A percentile compares a stretch with the other conserved stretches of the same genome.
phyloP scores from a whole-genome alignment of 192 early-diverging fungal species.

The Lobosporangium transversale region DNA sequence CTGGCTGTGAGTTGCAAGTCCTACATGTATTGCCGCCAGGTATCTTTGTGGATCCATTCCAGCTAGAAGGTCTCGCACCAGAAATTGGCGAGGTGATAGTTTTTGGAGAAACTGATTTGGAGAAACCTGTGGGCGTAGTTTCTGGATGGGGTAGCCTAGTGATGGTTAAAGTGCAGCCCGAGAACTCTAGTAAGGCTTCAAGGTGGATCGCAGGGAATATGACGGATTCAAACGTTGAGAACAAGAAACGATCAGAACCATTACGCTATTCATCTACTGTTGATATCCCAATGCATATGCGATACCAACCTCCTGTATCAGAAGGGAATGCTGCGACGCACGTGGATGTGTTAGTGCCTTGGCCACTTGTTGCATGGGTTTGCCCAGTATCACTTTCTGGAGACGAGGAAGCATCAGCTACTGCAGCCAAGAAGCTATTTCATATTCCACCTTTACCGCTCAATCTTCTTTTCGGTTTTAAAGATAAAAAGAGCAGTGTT shows the following conservation, averaged over 20 bases:
- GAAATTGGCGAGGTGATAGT: conserved; percentile 40
- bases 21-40: conserved; percentile 41
- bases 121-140: conserved; percentile 50
- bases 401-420: background rate
- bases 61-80: conserved; percentile 37
- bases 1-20: conserved; percentile 27
- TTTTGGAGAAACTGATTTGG: conserved; percentile 50
- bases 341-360: conserved; percentile 25
- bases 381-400: conserved; percentile 4
- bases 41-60: conserved; percentile 50
- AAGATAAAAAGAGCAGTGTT: too few species aligned
- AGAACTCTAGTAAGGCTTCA: conserved; percentile 34
- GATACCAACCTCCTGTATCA: conserved; percentile 40
- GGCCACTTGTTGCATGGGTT: conserved; percentile 45
- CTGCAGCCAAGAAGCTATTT: conserved; percentile 34
- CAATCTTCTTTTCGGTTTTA: conserved; percentile 5
- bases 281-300: conserved; percentile 49
- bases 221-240: background rate
- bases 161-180: conserved; percentile 42
- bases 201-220: conserved; percentile 18
- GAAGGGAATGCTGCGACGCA: conserved; percentile 20
- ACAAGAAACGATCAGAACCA: background rate
- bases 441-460: conserved; percentile 28
- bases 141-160: conserved; percentile 43
- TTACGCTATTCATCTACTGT: conserved; percentile 14